Base-by-base conservation (phyloP, 148 eudicot genomes). In the Dianthus caryophyllus region DNA sequence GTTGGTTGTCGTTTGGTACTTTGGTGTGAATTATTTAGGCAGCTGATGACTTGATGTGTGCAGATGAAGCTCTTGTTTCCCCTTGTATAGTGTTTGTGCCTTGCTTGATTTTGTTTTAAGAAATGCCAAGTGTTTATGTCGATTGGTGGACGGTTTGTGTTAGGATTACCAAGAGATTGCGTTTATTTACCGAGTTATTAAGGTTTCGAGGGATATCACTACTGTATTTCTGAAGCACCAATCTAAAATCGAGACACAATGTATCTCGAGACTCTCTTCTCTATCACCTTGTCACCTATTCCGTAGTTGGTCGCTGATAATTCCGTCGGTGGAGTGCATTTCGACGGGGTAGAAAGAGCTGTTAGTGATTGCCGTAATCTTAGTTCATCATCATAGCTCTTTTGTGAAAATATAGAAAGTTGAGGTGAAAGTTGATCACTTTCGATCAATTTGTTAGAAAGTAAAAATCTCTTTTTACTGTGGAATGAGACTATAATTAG, bases 1-100 rank as follows among this genome's bases (percentile, higher is more conserved):
- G 74, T 70, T 50, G 65, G 72, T 66, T n/a, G n/a, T n/a, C n/a
- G n/a, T n/a, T n/a, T n/a, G n/a, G n/a, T n/a, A n/a, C n/a, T n/a
- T 63, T 66, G 61, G 81, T 78, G 82, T 78, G 79, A 67, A 69
- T 64, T 72, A 75, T 67, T 10, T 75, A 72, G 84, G 67, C 30
- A 66, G 61, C n/a, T 63, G 24, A 49, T n/a, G n/a, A n/a, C n/a
- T n/a, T n/a, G 71, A 2, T 75, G 76, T 77, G 76, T 74, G 78
- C 66, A 72, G 70, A 43, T 7, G 38, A 33, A 33, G 51, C 73
- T 56, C 50, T 11, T 39, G 69, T 67, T 22, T 65, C 66, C 62
- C 82, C 71, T 27, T 81, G 84, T 78, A 75, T 50, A 77, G 69
- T 76, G 43, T 25, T 61, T 57, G n/a, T n/a, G n/a, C 43, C 44